Percentiles rank a stretch among this genome's conserved stretches.
These are phyloP conservation scores for Penicillium expansum DNA, from an alignment of 2,329 filamentous ascomycete species.

Conservation along the genomic window DNA sequence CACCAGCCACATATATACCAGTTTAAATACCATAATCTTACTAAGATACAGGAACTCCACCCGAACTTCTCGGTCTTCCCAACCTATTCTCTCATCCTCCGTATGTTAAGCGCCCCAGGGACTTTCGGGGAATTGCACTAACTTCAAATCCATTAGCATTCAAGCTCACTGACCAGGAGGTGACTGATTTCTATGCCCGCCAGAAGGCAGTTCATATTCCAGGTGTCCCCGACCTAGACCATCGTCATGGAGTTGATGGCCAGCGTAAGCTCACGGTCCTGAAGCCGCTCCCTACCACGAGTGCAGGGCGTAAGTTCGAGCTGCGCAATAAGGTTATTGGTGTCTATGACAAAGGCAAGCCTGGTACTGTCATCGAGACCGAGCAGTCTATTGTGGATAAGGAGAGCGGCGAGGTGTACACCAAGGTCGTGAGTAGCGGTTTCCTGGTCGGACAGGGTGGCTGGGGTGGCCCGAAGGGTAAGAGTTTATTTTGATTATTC, in stretches of 20 bases:
- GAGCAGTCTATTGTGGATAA: slow-evolving; percentile 74
- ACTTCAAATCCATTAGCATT: slow-evolving; percentile 55
- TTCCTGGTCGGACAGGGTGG: slow-evolving; percentile 79
- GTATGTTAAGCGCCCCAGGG: slow-evolving; percentile 45
- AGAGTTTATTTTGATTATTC: slow-evolving; percentile 12
- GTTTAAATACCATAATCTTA: neutral
- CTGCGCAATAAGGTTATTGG: slow-evolving; percentile 73
- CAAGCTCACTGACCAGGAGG: slow-evolving; percentile 72
- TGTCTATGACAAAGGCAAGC: slow-evolving; percentile 86
- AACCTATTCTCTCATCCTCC: slow-evolving; percentile 78
- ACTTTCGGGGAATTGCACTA: slow-evolving; percentile 31
- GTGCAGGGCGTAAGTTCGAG: slow-evolving; percentile 71
- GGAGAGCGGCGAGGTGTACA: slow-evolving; percentile 67
- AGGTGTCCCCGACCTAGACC: slow-evolving; percentile 72
- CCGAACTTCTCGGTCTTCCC: slow-evolving; percentile 85
- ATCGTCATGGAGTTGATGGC: slow-evolving; percentile 73
- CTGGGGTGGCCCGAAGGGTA: slow-evolving; percentile 88
- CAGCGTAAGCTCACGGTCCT: slow-evolving; percentile 76
- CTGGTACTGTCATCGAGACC: slow-evolving; percentile 76
- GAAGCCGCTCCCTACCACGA: slow-evolving; percentile 70
- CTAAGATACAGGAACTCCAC: slow-evolving; percentile 67
- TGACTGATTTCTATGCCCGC: slow-evolving; percentile 78
- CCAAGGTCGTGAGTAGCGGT: slow-evolving; percentile 63
- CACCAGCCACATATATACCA: neutral
- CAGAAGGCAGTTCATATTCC: slow-evolving; percentile 67